These are phyloP conservation scores for Brassica carinata DNA, from an alignment of 345 rosid genomes.

Conservation along the genomic window DNA sequence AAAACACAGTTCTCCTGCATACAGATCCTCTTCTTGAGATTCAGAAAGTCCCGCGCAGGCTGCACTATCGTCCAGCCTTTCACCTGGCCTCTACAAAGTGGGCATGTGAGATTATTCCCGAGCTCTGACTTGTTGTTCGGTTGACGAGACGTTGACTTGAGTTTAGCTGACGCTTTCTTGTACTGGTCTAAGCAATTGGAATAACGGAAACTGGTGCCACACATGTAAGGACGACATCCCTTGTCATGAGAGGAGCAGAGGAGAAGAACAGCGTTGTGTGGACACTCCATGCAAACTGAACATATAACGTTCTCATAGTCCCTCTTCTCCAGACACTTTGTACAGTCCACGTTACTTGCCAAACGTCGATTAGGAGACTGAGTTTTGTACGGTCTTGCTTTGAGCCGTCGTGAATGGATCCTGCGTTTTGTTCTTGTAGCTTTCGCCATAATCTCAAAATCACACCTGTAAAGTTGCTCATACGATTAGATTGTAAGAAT, in stretches of 20 bases:
- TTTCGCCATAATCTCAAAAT: slow-evolving; percentile 57
- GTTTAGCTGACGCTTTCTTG: slow-evolving; percentile 79
- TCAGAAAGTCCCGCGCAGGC: slow-evolving; percentile 75
- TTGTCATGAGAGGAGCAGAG: slow-evolving; percentile 96
- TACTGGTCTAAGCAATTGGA: slow-evolving; percentile 96
- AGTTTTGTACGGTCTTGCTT: slow-evolving; percentile 56
- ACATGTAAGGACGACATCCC: slow-evolving; percentile 98
- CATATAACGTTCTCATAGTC: slow-evolving; percentile 89
- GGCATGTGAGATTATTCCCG: slow-evolving; percentile 75
- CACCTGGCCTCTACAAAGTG: slow-evolving; percentile 95
- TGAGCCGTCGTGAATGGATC: slow-evolving; percentile 52
- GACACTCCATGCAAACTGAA: slow-evolving; percentile 96
- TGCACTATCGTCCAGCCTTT: slow-evolving; percentile 98
- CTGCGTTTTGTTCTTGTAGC: slow-evolving; percentile 63
- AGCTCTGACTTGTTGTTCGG: slow-evolving; percentile 56
- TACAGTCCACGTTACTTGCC: slow-evolving; percentile 48
- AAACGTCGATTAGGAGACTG: slow-evolving; percentile 41
- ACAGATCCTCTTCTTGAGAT: slow-evolving; percentile 78
- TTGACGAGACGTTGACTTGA: slow-evolving; percentile 44
- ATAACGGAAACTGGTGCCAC: slow-evolving; percentile 93
- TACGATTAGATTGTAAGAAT: not conserved
- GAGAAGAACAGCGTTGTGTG: slow-evolving; percentile 96
- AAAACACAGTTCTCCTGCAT: slow-evolving; percentile 90
- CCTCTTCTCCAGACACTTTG: slow-evolving; percentile 58
- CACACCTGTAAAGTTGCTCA: slow-evolving; percentile 23